Conservation (phyloP, 306 rosid genomes). For the Vachellia pachyceras region DNA sequence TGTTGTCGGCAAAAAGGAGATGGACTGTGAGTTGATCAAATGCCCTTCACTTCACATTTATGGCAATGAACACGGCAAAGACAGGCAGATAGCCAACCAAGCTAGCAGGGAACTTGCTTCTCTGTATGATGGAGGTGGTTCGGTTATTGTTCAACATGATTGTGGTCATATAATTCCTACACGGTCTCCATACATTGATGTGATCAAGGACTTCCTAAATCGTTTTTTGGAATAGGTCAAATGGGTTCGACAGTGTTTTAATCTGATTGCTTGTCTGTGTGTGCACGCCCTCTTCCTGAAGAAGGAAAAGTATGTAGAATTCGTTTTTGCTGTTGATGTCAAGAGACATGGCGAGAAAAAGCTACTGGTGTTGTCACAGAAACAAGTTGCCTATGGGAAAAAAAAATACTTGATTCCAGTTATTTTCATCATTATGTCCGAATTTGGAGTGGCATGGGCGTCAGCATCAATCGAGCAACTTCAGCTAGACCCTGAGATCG, state of each 20-base stretch:
- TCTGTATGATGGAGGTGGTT: slow-evolving; percentile 62
- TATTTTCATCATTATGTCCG: background rate
- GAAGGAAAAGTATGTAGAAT: background rate
- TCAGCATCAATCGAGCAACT: background rate
- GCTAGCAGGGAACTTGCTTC: slow-evolving; percentile 76
- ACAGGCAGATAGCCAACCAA: slow-evolving; percentile 80
- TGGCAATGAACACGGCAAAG: slow-evolving; percentile 72
- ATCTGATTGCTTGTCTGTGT: background rate
- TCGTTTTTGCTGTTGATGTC: background rate
- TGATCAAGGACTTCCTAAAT: slow-evolving; percentile 68
- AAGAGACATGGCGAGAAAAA: background rate
- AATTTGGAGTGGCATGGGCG: background rate
- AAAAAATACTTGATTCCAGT: slow-evolving; percentile 6
- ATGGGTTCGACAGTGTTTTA: background rate
- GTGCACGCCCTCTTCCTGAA: background rate
- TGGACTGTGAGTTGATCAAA: slow-evolving; percentile 45
- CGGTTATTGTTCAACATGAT: slow-evolving; percentile 69
- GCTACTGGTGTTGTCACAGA: slow-evolving; percentile 53
- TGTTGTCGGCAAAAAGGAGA: slow-evolving; percentile 50
- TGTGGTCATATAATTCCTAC: slow-evolving; percentile 88
- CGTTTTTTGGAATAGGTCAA: slow-evolving; percentile 49
- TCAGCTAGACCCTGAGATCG: background rate
- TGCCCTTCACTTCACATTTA: slow-evolving; percentile 86
- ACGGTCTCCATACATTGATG: slow-evolving; percentile 74
- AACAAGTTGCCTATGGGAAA: slow-evolving; percentile 60